Conservation (phyloP, 1,284 basidiomycete species). For the Sporisorium reilianum region DNA sequence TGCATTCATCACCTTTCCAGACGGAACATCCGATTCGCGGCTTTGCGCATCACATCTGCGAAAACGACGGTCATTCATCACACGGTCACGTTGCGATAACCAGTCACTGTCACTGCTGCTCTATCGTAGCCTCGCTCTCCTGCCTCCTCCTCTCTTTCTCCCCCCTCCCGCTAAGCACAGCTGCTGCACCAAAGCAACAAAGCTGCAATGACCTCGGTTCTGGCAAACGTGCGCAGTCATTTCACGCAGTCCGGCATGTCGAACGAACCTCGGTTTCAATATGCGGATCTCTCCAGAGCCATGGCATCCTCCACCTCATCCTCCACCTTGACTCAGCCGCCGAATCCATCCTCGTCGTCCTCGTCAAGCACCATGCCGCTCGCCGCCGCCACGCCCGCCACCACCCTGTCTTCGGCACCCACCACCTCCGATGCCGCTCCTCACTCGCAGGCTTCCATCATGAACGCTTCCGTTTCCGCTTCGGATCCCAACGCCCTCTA, state of each 20-base stretch:
- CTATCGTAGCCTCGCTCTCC: background rate
- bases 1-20: background rate
- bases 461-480: slow-evolving; percentile 16
- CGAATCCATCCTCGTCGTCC: slow-evolving; percentile 14
- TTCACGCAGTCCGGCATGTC: slow-evolving; percentile 46
- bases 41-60: background rate
- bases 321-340: slow-evolving; percentile 16
- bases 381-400: slow-evolving; percentile 17
- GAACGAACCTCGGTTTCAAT: slow-evolving; percentile 40
- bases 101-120: background rate
- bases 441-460: slow-evolving; percentile 21
- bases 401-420: slow-evolving; percentile 19
- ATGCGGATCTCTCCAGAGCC: slow-evolving; percentile 33
- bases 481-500: slow-evolving; percentile 26
- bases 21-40: slow-evolving; percentile 13
- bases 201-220: slow-evolving; percentile 48
- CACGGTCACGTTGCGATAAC: background rate
- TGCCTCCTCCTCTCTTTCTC: background rate
- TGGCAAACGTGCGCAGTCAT: slow-evolving; percentile 48
- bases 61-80: background rate
- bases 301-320: slow-evolving; percentile 12
- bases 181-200: slow-evolving; percentile 3
- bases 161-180: background rate
- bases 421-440: slow-evolving; percentile 16
- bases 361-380: slow-evolving; percentile 19